Evolutionary conservation across 805 yeast species (phyloP).

Genomic region (Pichia cephalocereana): DNA sequence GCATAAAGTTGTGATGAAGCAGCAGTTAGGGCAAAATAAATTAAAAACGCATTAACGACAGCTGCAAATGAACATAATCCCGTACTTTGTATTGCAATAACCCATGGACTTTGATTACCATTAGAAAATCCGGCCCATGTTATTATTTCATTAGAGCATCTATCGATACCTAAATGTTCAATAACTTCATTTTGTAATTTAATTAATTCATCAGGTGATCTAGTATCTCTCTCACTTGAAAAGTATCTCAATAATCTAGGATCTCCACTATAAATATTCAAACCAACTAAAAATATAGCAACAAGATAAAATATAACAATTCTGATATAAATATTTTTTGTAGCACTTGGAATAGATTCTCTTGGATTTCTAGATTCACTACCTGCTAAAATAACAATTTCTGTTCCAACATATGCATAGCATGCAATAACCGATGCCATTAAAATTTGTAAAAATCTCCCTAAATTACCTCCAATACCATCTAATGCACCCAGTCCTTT

Average conservation of each 20-base stretch:
- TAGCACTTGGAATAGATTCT: conserved; percentile 66
- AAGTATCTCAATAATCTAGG: conserved; percentile 57
- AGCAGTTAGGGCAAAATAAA: conserved; percentile 48
- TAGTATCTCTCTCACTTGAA: conserved; percentile 20
- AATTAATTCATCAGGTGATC: conserved; percentile 12
- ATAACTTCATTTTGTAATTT: conserved; percentile 14
- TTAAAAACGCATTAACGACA: conserved; percentile 42
- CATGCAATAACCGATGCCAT: conserved; percentile 57
- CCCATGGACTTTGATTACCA: conserved; percentile 49
- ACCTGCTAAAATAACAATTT: conserved; percentile 74
- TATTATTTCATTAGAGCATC: conserved; percentile 18
- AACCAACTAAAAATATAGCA: conserved; percentile 58
- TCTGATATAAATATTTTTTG: conserved; percentile 65
- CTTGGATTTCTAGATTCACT: conserved; percentile 82
- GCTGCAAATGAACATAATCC: conserved; percentile 42
- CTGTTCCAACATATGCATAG: conserved; percentile 76
- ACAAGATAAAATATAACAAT: conserved; percentile 55
- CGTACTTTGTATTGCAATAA: conserved; percentile 44
- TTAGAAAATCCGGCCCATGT: conserved; percentile 31
- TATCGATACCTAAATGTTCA: conserved; percentile 19
- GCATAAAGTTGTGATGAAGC: conserved; percentile 51
- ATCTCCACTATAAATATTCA: conserved; percentile 71
- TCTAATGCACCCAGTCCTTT: conserved; percentile 40
- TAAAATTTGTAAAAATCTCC: conserved; percentile 51
- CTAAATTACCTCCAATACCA: conserved; percentile 55